Evolutionary conservation across 306 rosid genomes (phyloP), one percentile per base, ranked within the genome.

Genomic region (Fragaria nilgerrensis): DNA sequence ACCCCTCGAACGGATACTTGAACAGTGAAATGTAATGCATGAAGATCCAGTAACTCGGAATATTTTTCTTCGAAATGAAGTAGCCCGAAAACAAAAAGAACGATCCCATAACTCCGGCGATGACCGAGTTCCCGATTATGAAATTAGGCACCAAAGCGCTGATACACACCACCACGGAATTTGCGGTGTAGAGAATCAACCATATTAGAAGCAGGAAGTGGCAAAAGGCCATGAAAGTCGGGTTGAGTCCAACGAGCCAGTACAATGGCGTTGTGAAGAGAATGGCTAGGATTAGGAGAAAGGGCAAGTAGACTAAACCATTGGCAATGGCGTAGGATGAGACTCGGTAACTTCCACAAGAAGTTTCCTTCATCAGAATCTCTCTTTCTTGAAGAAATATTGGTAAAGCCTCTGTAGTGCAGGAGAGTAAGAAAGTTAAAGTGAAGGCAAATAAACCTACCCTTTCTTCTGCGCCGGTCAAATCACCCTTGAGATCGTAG

Each of bases 1-100:
- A 87, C 90, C 97, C 97, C 87, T 95, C 98, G 39, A 95, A 92
- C 20, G 98, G 98, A 77, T 95, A 92, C 90, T 95, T 95, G 53
- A 95, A 95, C 78, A 95, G 77, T 20, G 98, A 95, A 48, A 95
- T 76, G 69, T 85, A 90, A 79, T 95, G 97, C 97, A 95, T 92
- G 88, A 92, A 90, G 64, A 90, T 87, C 98, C 98, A 92, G 72
- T 92, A 92, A 14, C 75, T 71, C 7, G 97, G 98, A 58, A 91
- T 95, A 47, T 78, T 96, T 0, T 85, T 68, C 68, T 89, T 84
- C 41, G 98, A 88, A 61, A 95, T 95, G 93, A 95, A 95, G 85
- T 95, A 95, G 37, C 98, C 98, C 14, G 96, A 92, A 86, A 92
- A 95, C 75, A 92, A 85, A 80, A 95, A 95, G 89, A 90, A 95